These are phyloP conservation scores for Blastomyces parvus DNA, from an alignment of 2,329 filamentous ascomycete species.

Conservation along the genomic window DNA sequence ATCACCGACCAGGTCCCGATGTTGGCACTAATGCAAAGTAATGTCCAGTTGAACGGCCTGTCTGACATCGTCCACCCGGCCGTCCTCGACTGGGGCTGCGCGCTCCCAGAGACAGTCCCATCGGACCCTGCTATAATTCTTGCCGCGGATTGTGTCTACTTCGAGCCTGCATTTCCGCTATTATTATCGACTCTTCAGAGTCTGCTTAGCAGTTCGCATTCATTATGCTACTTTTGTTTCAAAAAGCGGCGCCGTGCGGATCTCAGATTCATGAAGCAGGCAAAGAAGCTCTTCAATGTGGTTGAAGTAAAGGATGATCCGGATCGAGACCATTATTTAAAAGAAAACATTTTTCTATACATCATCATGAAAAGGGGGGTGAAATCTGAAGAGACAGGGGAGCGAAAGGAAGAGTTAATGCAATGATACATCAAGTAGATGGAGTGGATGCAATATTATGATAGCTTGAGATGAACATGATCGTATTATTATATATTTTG, in stretches of 20 bases:
- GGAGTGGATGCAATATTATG: constrained; percentile 4
- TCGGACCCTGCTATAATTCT: constrained; percentile 66
- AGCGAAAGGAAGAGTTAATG: not conserved
- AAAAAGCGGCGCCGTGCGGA: constrained; percentile 82
- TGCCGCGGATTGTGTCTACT: constrained; percentile 96
- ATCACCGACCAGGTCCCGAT: constrained; percentile 86
- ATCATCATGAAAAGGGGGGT: constrained; percentile 19
- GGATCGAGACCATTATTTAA: constrained; percentile 25
- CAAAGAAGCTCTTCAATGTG: constrained; percentile 56
- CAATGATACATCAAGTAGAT: not conserved
- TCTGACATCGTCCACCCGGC: constrained; percentile 53
- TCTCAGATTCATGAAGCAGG: constrained; percentile 62
- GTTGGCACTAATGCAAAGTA: constrained; percentile 74
- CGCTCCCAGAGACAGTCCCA: constrained; percentile 32
- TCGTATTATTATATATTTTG: not conserved
- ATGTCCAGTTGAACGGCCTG: constrained; percentile 72
- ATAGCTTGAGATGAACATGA: not conserved
- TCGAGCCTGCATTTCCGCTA: constrained; percentile 87
- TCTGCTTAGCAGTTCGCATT: constrained; percentile 51
- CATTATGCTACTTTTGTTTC: constrained; percentile 81
- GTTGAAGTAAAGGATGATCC: constrained; percentile 52
- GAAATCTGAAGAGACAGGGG: not conserved
- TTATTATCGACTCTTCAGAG: constrained; percentile 68
- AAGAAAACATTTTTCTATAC: constrained; percentile 34
- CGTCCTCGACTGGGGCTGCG: constrained; percentile 66